Base-by-base conservation (phyloP, 257 asterid genomes). In the Solanum virginianum region DNA sequence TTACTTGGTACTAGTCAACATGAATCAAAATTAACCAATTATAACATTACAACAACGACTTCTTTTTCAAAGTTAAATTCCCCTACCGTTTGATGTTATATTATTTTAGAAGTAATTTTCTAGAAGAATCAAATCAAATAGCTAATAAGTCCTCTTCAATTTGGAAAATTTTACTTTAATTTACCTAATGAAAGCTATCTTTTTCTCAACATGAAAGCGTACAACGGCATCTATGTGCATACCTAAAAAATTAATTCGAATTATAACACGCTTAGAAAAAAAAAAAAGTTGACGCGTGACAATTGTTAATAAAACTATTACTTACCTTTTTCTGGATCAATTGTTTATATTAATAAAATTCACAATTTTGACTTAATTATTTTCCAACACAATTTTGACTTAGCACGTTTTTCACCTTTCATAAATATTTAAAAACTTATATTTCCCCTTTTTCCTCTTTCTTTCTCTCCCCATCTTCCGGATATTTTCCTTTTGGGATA, bases 151-250 rank as follows among this genome's bases (percentile, higher is more conserved):
- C 83, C 24, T 79, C 49, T 79, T 79, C 83, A 53, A 7, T 77
- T 77, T 53, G 62, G 82, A 15, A 51, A 4, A 5, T 51, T 79
- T 53, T 51, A 77, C 82, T 51, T 51, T 8, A 51, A 51, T 77
- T 77, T 79, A 79, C 83, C 65, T 79, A 79, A 79, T 29, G 83
- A 79, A 79, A 79, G 83, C 83, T 79, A 79, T 79, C 29, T 29
- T 53, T 79, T 53, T 53, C 83, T 29, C 65, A 26, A 53, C 65
- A 53, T 8, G 29, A 79, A 79, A 32, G 47, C 65, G 9, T 39
- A 69, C 79, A 69, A 69, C 9, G 79, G 9, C 53, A 79, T 51
- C 80, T 9, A 51, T 51, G 10, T 51, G 24, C 26, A 6, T 77
- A 15, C 16, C 82, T 51, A 51, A 51, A 77, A 14, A 51, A 26